Conservation (phyloP, 495 filamentous ascomycete genomes). For the Penicillium goetzii region DNA sequence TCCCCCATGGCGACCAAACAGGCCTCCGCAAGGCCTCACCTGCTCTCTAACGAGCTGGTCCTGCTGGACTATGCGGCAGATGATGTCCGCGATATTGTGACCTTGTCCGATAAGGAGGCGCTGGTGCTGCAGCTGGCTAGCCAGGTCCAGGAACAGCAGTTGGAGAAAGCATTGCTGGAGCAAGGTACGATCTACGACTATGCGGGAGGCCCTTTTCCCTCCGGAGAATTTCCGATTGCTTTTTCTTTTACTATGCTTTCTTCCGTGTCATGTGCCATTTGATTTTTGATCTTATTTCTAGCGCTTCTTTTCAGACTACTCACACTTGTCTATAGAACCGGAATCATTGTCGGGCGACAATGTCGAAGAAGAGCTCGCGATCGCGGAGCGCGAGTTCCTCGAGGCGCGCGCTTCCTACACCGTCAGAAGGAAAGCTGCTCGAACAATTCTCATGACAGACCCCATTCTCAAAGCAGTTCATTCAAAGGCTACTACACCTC, state of each 20-base stretch:
- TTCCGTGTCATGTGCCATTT: constrained; percentile 15
- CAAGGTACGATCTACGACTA: constrained; percentile 42
- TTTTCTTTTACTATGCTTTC: not conserved
- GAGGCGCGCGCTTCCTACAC: constrained; percentile 70
- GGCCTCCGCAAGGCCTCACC: constrained; percentile 39
- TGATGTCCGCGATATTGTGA: constrained; percentile 51
- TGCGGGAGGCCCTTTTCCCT: not conserved
- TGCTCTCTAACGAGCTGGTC: constrained; percentile 41
- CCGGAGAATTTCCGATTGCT: not conserved
- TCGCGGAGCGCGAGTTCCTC: constrained; percentile 65
- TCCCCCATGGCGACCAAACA: constrained; percentile 47
- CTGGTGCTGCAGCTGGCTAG: constrained; percentile 69
- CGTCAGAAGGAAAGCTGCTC: constrained; percentile 67
- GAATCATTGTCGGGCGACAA: constrained; percentile 45
- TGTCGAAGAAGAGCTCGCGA: constrained; percentile 53
- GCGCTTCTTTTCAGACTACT: constrained; percentile 11
- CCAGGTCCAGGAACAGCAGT: constrained; percentile 66
- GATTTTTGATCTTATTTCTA: constrained; percentile 4
- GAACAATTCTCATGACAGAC: constrained; percentile 67
- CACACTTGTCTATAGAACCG: constrained; percentile 27
- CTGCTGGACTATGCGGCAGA: constrained; percentile 48
- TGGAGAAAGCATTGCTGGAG: constrained; percentile 69
- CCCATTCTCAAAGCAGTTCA: constrained; percentile 79
- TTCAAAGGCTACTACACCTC: constrained; percentile 62
- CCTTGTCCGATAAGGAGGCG: constrained; percentile 63